Evolutionary conservation across 305 asterid genomes (phyloP), one percentile per base, ranked within the genome.

Genomic region (Fraxinus xanthoxyloides): DNA sequence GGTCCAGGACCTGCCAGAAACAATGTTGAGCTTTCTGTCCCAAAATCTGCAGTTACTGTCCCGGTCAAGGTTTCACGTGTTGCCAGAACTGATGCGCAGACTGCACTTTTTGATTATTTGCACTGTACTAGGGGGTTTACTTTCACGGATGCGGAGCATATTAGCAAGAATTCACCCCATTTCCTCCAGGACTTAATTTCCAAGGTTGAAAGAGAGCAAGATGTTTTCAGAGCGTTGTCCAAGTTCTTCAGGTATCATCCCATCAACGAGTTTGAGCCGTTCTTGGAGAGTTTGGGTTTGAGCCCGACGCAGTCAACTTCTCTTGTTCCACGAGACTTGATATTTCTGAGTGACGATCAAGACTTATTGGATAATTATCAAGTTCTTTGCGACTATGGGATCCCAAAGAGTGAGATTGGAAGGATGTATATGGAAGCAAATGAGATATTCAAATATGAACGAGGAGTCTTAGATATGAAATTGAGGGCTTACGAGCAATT

Each of bases 201-300:
- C 13, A 85, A 79, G 86, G 87, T 93, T 17, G 91, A 91, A 31
- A 77, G 78, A 23, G 94, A 92, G 83, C 89, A 87, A 72, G 93
- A 92, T 82, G 90, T 91, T 12, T 82, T 88, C 0, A 90, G 88
- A 82, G 93, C 92, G 1, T 81, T 95, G 73, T 81, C 94, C 1
- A 91, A 82, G 85, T 92, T 90, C 78, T 87, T 95, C 32, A 87
- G 95, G 82, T 95, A 93, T 70, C 82, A 89, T 83, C 99, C 98
- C 13, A 91, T 95, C 75, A 95, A 95, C 81, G 99, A 95, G 85
- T 95, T 92, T 59, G 99, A 95, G 80, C 99, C 99, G 0, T 95
- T 95, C 75, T 89, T 95, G 3, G 97, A 95, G 89, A 95, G 99
- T 80, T 82, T 93, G 83, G 98, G 98, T 28, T 89, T 95, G 87